Evolutionary conservation across 2,329 filamentous ascomycete species (phyloP).

Genomic region (Exophiala sp.): DNA sequence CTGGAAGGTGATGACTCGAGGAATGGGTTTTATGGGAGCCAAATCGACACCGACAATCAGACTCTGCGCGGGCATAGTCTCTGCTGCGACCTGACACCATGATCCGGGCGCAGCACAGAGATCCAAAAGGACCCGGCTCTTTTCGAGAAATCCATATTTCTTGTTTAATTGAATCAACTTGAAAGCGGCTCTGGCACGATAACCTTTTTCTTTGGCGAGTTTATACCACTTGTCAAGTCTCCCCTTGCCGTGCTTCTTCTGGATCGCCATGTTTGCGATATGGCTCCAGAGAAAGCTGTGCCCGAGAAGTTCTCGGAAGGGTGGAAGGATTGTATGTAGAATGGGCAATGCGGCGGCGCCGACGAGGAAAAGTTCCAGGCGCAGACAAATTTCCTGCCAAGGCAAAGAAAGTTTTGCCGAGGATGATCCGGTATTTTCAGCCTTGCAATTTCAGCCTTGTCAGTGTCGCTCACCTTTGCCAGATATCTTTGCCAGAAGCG

Average conservation of each 20-base stretch:
- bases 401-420: constrained; percentile 1
- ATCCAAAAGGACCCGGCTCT: constrained; percentile 94
- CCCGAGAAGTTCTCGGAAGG: background rate
- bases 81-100: constrained; percentile 94
- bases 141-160: constrained; percentile 97
- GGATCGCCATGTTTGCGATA: constrained; percentile 74
- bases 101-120: constrained; percentile 96
- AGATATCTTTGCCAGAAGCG: too few species aligned
- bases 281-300: background rate
- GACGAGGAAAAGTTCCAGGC: background rate
- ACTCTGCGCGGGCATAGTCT: constrained; percentile 86
- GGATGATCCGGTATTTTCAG: background rate
- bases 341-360: background rate
- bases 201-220: constrained; percentile 97
- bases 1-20: constrained; percentile 90
- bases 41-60: constrained; percentile 94
- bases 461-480: too few species aligned
- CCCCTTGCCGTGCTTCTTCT: constrained; percentile 68
- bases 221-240: constrained; percentile 88
- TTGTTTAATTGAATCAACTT: constrained; percentile 98
- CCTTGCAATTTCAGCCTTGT: too few species aligned
- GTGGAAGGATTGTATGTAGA: background rate
- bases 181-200: constrained; percentile 91
- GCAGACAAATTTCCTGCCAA: constrained; percentile 7
- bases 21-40: constrained; percentile 91